Percentiles rank a stretch among this genome's conserved stretches.
These are phyloP conservation scores for Xylariales sp. DNA, from an alignment of 2,329 filamentous ascomycete genomes.

Conservation along the genomic window DNA sequence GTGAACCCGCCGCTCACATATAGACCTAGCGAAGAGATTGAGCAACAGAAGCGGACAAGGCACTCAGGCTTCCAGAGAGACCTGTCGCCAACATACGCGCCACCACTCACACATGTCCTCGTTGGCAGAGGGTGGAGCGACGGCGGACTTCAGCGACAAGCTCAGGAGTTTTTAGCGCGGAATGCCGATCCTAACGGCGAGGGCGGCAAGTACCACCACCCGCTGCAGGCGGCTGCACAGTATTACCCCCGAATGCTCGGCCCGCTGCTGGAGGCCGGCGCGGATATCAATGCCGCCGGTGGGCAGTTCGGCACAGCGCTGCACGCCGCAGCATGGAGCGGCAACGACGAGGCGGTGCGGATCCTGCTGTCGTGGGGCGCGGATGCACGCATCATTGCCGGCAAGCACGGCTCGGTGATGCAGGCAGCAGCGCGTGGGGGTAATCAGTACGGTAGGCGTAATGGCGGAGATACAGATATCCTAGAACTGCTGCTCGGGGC, in stretches of 20 bases:
- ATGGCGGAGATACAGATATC: not conserved
- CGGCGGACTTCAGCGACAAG: not conserved
- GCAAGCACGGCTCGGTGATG: slow-evolving; percentile 11
- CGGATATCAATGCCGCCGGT: slow-evolving; percentile 10
- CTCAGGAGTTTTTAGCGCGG: not conserved
- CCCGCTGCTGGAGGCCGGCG: not conserved
- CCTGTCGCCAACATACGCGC: not conserved
- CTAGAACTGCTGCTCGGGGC: not conserved
- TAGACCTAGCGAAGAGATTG: too few species aligned
- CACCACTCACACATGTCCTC: not conserved
- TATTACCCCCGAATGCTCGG: not conserved
- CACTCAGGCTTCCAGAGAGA: too few species aligned
- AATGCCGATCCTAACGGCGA: not conserved
- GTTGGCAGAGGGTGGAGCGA: not conserved
- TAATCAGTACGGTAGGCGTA: not conserved
- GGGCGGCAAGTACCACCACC: not conserved
- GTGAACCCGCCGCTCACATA: not conserved
- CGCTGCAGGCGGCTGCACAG: not conserved
- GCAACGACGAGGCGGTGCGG: slow-evolving; percentile 10
- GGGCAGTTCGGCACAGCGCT: slow-evolving; percentile 15
- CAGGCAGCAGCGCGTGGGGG: slow-evolving; percentile 8
- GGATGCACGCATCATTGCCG: slow-evolving; percentile 11
- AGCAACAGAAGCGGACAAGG: too few species aligned
- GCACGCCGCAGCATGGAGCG: slow-evolving; percentile 12
- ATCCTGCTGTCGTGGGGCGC: slow-evolving; percentile 12